Evolutionary conservation across 1,139 yeast genomes (phyloP), one percentile per base, ranked within the genome.

Genomic region (Debaryomyces sp.): DNA sequence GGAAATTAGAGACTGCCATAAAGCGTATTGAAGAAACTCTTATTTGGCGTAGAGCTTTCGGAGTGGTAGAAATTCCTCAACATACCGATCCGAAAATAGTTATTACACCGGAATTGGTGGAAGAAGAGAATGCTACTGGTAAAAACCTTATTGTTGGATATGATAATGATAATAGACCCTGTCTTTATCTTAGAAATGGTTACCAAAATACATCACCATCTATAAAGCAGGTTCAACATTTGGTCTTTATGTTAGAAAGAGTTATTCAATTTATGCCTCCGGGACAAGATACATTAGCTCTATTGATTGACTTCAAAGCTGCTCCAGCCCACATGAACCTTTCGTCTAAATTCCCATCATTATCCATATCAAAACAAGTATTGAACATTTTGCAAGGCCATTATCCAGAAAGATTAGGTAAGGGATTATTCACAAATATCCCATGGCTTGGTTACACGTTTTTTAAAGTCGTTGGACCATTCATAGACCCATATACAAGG

Each of bases 361-460:
- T 73, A 43, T 69, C 75, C 30, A 73, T 72, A 18, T 70, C 95
- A 24, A 83, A 89, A 54, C 95, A 89, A 64, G 96, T 91, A 36
- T 73, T 92, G 53, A 88, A 85, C 64, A 89, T 91, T 58, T 75
- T 92, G 58, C 97, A 94, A 70, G 91, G 96, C 17, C 98, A 94
- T 66, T 94, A 94, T 64, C 98, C 98, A 1, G 99, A 94, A 67
- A 80, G 98, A 60, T 77, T 94, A 55, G 99, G 99, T 23, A 85
- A 85, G 62, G 97, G 97, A 0, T 74, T 92, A 45, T 78, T 94
- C 54, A 89, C 96, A 38, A 92, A 94, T 64, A 89, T 94, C 54
- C 98, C 98, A 9, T 88, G 96, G 85, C 70, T 91, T 45, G 98
- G 92, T 2, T 86, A 95, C 81, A 85, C 96, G 2, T 94, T 94